Base-by-base conservation (phyloP, 768 basidiomycete species). In the Mycena vulgaris region DNA sequence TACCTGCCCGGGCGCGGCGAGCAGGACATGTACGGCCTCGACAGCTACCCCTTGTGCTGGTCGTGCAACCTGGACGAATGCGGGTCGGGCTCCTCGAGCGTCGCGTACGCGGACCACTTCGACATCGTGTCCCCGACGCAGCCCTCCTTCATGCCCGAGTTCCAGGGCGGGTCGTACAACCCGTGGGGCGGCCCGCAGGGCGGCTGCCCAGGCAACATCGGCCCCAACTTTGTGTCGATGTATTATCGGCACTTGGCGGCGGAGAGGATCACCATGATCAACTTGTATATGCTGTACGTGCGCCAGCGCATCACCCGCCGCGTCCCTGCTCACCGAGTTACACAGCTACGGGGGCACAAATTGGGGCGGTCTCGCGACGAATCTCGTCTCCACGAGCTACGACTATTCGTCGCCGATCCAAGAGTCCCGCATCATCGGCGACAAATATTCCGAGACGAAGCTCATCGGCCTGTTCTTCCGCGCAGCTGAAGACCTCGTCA, bases 401-500 rank as follows among this genome's bases (percentile, higher is more conserved):
- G 89, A 90, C 76, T 90, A 90, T 47, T 89, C 88, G n/a, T 78
- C 84, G 23, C 77, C 85, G 14, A 85, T 87, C 42, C 77, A 81
- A 35, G 90, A 90, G 75, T 80, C 79, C 33, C 85, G 90, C 16
- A 77, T 79, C 27, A 66, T 90, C 25, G 81, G 81, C 0, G 70
- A 79, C 48, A 90, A 91, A 75, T 89, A 84, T 76, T 77, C 82
- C 30, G 89, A 91, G 60, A 80, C 90, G 25, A 90, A 90, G 74
- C 82, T 84, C 28, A 80, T 90, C 64, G 86, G 84, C 17, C 78
- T 90, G 11, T 90, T 90, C 78, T 78, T 91, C 25, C 85, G 90
- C 27, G 87, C 86, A 57, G 85, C 87, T 1, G 83, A 85, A 0
- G 86, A 87, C 42, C 87, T 91, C 74, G 81, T 83, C 72, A 87